Percentiles rank a stretch among this genome's conserved stretches.
Conservation (phyloP, 805 yeast species). For the Kluyveromyces wickerhamii region DNA sequence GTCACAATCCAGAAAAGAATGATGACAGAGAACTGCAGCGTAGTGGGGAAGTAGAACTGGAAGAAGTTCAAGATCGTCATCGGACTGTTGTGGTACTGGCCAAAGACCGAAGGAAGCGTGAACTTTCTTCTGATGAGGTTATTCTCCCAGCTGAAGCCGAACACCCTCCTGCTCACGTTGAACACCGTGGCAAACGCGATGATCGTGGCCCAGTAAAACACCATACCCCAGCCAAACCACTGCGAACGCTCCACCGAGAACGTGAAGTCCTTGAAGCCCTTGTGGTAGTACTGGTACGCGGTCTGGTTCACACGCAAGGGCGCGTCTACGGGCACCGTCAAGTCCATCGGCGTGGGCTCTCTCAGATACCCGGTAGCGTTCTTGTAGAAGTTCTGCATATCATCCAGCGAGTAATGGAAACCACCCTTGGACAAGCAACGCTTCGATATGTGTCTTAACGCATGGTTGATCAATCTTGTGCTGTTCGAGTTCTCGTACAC, state of each 20-base stretch:
- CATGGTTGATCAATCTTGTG: constrained; percentile 30
- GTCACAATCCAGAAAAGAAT: constrained; percentile 26
- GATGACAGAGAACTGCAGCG: constrained; percentile 27
- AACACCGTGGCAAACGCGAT: constrained; percentile 26
- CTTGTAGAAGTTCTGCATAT: constrained; percentile 27
- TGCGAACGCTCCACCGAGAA: constrained; percentile 33
- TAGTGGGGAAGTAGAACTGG: constrained; percentile 28
- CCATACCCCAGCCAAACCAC: constrained; percentile 40
- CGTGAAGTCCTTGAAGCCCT: constrained; percentile 32
- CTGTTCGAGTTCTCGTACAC: constrained; percentile 29
- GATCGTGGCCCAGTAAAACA: constrained; percentile 35
- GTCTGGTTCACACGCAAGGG: constrained; percentile 30
- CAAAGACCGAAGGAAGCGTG: constrained; percentile 25
- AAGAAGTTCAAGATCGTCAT: constrained; percentile 15
- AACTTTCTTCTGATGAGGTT: constrained; percentile 20
- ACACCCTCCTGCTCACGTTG: constrained; percentile 21
- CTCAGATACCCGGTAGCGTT: constrained; percentile 32
- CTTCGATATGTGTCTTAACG: constrained; percentile 31
- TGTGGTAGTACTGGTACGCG: constrained; percentile 28
- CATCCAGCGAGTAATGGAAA: constrained; percentile 29
- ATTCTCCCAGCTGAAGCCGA: constrained; percentile 20
- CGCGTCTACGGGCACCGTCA: constrained; percentile 18
- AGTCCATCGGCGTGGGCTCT: constrained; percentile 24
- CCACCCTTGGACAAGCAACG: constrained; percentile 32
- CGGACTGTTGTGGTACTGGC: constrained; percentile 16